Base-by-base conservation (phyloP, 257 asterid genomes). In the Ajuga chamaepitys region DNA sequence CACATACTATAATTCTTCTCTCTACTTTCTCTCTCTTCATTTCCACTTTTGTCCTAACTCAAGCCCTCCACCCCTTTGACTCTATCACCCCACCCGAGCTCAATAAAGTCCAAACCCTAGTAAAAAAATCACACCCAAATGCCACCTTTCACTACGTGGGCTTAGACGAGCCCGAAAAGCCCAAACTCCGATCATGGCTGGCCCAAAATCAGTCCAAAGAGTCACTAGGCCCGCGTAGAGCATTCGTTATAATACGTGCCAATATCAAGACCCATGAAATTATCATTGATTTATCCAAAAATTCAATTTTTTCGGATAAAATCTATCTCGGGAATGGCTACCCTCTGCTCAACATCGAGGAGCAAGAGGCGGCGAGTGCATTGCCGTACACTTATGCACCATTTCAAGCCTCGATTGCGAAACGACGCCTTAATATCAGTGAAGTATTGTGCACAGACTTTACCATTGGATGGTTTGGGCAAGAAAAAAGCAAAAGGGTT, bases 381-480 rank as follows among this genome's bases (percentile, higher is more conserved):
- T 55, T 84, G 53, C 78, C 87, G 26, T 25, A 46, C 0, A 22
- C 50, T 0, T 67, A 78, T 24, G 37, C 71, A 7, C 82, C 87
- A 12, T 81, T 84, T 38, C 45, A 62, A 37, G 79, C 66, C 9
- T 79, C 85, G 0, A 69, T 81, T 16, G 26, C 40, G 12, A 81
- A 81, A 34, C 63, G 85, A 51, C 73, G 82, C 38, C 79, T 84
- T 2, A 75, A 77, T 52, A 1, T 77, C 20, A 77, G 76, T 67
- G 72, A 81, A 52, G 76, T 84, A 20, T 8, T 64, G 9, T 81
- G 87, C 3, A 62, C 13, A 2, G n/a, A 67, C 51, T 76, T n/a
- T 3, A 50, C 74, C 17, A 13, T 74, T 34, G 89, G 85, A n/a
- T 81, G 87, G 87, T 75, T 44, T 56, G 90, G 90, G 13, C 72